A percentile compares a stretch with the other conserved stretches of the same genome.
Evolutionary conservation across 2,329 filamentous ascomycete species (phyloP).

Genomic region (Bipolaris zeicola): DNA sequence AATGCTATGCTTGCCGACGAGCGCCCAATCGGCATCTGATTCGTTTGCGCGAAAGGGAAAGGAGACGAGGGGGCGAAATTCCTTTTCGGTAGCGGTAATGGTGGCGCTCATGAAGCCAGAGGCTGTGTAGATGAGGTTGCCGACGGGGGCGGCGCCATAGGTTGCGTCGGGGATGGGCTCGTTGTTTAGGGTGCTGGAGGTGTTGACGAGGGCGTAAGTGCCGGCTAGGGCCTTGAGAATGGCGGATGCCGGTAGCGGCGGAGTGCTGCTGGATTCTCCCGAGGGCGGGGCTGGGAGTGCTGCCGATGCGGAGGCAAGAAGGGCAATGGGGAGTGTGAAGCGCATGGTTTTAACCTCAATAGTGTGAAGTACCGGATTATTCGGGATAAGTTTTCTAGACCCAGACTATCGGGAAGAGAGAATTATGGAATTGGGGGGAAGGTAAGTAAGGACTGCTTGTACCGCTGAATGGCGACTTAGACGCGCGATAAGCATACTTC

Average conservation of each 20-base stretch:
- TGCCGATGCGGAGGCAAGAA: conserved; percentile 6
- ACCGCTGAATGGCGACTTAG: too few species aligned
- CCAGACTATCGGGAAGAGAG: neutral
- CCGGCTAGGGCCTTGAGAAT: conserved; percentile 31
- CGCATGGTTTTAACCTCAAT: neutral
- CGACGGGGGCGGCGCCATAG: conserved; percentile 31
- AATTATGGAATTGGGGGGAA: too few species aligned
- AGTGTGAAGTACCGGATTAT: too few species aligned
- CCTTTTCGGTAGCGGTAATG: conserved; percentile 33
- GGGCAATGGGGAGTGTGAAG: neutral
- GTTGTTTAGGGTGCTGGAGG: conserved; percentile 27
- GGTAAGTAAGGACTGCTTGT: too few species aligned
- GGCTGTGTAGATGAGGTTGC: conserved; percentile 35
- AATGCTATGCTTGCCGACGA: conserved; percentile 36
- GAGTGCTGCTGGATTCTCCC: neutral
- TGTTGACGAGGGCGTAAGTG: conserved; percentile 35
- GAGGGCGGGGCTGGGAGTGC: conserved; percentile 1
- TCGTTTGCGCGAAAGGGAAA: conserved; percentile 31
- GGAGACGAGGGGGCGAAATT: conserved; percentile 26
- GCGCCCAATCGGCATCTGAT: conserved; percentile 36
- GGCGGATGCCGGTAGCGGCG: neutral
- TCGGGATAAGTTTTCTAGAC: too few species aligned
- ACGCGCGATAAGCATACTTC: neutral
- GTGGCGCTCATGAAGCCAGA: conserved; percentile 36
- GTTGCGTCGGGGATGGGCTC: conserved; percentile 27